These are phyloP conservation scores for Borovskyia barvae DNA, from an alignment of 208 protist species.

Conservation along the genomic window DNA sequence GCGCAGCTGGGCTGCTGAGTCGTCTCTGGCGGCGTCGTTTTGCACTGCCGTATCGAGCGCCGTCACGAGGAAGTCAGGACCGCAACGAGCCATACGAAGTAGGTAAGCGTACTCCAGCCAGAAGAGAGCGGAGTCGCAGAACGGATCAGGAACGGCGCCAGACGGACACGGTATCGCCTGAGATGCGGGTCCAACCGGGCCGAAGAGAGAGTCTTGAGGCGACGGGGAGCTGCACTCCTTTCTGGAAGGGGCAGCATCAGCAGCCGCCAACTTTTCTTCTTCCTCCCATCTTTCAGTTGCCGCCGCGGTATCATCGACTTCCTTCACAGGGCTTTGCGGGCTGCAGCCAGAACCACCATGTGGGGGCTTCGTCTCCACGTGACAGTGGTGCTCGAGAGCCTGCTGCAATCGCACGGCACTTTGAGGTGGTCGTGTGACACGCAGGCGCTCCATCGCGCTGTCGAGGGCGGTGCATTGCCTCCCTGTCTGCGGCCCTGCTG, in stretches of 20 bases:
- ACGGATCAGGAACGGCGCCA: not conserved
- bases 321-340: too few relatives aligned
- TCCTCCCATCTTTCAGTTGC: too few relatives aligned
- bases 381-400: too few relatives aligned
- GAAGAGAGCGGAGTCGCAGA: slow-evolving; percentile 6
- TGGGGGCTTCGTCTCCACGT: too few relatives aligned
- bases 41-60: slow-evolving; percentile 16
- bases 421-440: slow-evolving; percentile 4
- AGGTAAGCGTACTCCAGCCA: slow-evolving; percentile 24
- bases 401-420: not conserved
- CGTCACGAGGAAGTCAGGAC: slow-evolving; percentile 16
- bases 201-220: too few relatives aligned
- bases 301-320: too few relatives aligned
- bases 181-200: too few relatives aligned
- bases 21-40: slow-evolving; percentile 16
- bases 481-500: too few relatives aligned
- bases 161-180: not conserved
- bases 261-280: too few relatives aligned
- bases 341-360: too few relatives aligned
- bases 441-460: slow-evolving; percentile 1
- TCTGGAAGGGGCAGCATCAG: too few relatives aligned
- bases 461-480: not conserved
- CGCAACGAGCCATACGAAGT: slow-evolving; percentile 3
- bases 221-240: too few relatives aligned
- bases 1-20: slow-evolving; percentile 12